phyloP scores from a whole-genome alignment of 2,329 filamentous ascomycete species.

The Talaromyces sp. region DNA sequence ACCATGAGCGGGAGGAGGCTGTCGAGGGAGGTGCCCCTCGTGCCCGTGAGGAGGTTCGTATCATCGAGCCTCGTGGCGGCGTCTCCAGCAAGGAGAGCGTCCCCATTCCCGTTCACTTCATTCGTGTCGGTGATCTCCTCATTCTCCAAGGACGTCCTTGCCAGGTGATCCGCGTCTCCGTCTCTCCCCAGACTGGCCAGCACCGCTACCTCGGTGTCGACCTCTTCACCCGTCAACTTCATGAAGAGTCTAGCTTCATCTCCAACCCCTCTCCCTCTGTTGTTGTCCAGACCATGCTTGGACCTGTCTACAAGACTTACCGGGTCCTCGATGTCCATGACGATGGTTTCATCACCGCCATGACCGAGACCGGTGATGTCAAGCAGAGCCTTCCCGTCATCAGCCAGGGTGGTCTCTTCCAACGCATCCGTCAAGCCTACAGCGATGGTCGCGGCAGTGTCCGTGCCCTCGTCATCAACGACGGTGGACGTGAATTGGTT shows the following conservation, averaged over 20 bases:
- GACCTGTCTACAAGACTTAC: conserved; percentile 99
- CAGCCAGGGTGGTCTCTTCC: conserved; percentile 87
- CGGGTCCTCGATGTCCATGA: conserved; percentile 96
- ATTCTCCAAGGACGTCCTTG: conserved; percentile 98
- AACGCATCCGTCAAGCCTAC: conserved; percentile 77
- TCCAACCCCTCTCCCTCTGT: conserved; percentile 95
- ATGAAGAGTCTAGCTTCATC: conserved; percentile 97
- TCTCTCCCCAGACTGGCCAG: conserved; percentile 95
- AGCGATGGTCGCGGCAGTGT: conserved; percentile 89
- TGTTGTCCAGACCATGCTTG: conserved; percentile 98
- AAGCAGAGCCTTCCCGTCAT: conserved; percentile 92
- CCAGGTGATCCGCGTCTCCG: conserved; percentile 99
- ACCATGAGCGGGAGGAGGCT: conserved; percentile 45
- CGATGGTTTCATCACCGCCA: conserved; percentile 76
- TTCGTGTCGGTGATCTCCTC: conserved; percentile 96
- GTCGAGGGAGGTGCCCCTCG: conserved; percentile 43
- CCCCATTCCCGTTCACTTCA: conserved; percentile 98
- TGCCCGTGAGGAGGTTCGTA: conserved; percentile 48
- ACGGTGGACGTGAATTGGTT: conserved; percentile 86
- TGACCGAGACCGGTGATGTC: conserved; percentile 98
- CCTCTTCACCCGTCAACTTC: conserved; percentile 99
- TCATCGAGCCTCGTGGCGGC: conserved; percentile 50
- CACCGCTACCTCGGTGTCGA: conserved; percentile 99
- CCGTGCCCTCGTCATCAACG: conserved; percentile 91
- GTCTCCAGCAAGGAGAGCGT: conserved; percentile 70